phyloP scores from a whole-genome alignment of 1,284 basidiomycete genomes.

The Papiliotrema fonsecae region DNA sequence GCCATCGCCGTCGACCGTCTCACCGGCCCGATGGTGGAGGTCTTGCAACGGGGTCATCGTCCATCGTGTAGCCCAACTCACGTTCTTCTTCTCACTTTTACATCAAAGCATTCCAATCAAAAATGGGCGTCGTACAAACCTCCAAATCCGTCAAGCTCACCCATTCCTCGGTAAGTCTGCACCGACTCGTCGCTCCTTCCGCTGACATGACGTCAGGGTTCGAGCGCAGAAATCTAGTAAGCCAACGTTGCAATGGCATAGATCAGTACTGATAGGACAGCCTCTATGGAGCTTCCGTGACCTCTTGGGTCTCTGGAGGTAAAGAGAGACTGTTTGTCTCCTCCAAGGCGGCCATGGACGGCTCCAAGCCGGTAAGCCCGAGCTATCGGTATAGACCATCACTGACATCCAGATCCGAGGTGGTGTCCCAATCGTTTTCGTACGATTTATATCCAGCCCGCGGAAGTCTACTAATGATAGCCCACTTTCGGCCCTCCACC shows the following conservation, averaged over 20 bases:
- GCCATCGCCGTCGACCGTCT: no score
- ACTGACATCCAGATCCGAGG: conserved; percentile 33
- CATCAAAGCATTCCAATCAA: conserved; percentile 7
- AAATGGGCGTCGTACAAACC: conserved; percentile 44
- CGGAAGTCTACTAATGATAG: conserved; percentile 14
- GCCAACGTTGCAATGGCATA: conserved; percentile 7
- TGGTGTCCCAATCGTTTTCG: conserved; percentile 39
- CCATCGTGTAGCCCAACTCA: no score
- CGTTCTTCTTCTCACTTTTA: no score
- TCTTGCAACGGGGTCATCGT: no score
- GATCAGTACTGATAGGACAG: conserved; percentile 19
- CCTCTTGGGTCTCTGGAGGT: conserved; percentile 50
- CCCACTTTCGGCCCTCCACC: conserved; percentile 77
- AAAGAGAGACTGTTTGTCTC: conserved; percentile 72
- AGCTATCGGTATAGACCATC: conserved; percentile 1
- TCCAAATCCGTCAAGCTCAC: conserved; percentile 39
- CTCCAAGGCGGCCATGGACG: conserved; percentile 71
- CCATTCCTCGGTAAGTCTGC: conserved; percentile 30
- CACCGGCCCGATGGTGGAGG: no score
- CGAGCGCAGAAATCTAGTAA: conserved; percentile 59
- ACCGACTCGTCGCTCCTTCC: conserved; percentile 3
- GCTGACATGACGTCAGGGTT: conserved; percentile 54
- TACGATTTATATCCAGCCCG: conserved; percentile 12
- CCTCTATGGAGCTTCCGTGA: conserved; percentile 69
- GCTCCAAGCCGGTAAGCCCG: conserved; percentile 55